Percentiles rank a stretch among this genome's conserved stretches.
These are phyloP conservation scores for Claviceps quebecensis DNA, from an alignment of 2,329 filamentous ascomycete species.

Conservation along the genomic window DNA sequence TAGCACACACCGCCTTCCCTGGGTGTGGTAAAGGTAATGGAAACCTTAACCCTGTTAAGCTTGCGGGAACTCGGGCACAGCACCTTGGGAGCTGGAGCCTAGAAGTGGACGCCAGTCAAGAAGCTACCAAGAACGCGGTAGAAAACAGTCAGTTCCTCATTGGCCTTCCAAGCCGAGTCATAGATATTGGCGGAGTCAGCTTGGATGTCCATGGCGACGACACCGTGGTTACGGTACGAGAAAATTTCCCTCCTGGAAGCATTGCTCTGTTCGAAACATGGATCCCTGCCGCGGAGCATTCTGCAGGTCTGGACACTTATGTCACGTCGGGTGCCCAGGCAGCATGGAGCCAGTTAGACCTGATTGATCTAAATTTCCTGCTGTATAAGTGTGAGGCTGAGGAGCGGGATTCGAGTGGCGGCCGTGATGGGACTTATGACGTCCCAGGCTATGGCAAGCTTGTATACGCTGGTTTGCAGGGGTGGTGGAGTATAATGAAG, in stretches of 20 bases:
- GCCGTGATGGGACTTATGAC: slow-evolving; percentile 74
- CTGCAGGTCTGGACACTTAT: slow-evolving; percentile 69
- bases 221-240: slow-evolving; percentile 66
- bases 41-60: slow-evolving; percentile 61
- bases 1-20: slow-evolving; percentile 91
- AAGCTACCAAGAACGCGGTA: slow-evolving; percentile 49
- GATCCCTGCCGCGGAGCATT: slow-evolving; percentile 79
- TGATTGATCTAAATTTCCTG: slow-evolving; percentile 81
- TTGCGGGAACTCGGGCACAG: slow-evolving; percentile 73
- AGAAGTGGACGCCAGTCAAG: slow-evolving; percentile 67
- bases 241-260: slow-evolving; percentile 81
- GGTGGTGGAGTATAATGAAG: slow-evolving; percentile 90
- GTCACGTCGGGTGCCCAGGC: slow-evolving; percentile 68
- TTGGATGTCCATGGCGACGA: slow-evolving; percentile 60
- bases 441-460: slow-evolving; percentile 74
- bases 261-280: slow-evolving; percentile 94
- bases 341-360: slow-evolving; percentile 60
- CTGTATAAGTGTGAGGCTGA: slow-evolving; percentile 87
- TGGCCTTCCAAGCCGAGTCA: slow-evolving; percentile 73
- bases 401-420: slow-evolving; percentile 63
- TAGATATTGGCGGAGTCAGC: slow-evolving; percentile 57
- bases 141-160: slow-evolving; percentile 58
- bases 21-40: slow-evolving; percentile 78
- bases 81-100: slow-evolving; percentile 85
- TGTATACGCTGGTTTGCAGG: slow-evolving; percentile 92